Conservation (phyloP, 257 asterid genomes). For the Penstemon newberryi region DNA sequence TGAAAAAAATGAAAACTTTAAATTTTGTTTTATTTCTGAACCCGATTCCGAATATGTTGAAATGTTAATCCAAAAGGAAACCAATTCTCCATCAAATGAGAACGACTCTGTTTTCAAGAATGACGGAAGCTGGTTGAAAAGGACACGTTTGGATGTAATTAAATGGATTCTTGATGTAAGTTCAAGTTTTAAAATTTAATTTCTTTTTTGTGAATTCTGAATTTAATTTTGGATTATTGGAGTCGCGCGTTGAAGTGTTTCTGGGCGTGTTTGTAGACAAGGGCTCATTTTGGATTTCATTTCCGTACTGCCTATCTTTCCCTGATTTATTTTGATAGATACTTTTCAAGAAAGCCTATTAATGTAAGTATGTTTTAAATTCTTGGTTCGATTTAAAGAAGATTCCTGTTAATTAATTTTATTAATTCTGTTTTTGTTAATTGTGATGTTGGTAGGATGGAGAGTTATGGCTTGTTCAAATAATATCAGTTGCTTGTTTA, state of each 20-base stretch:
- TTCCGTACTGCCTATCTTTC: slow-evolving; percentile 51
- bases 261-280: slow-evolving; percentile 33
- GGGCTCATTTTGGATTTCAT: slow-evolving; percentile 48
- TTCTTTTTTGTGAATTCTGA: neutral
- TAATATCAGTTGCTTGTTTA: slow-evolving; percentile 55
- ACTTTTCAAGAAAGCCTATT: slow-evolving; percentile 41
- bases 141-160: slow-evolving; percentile 42
- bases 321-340: slow-evolving; percentile 49
- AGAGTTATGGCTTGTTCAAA: slow-evolving; percentile 46
- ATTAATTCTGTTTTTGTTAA: neutral
- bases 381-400: neutral
- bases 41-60: slow-evolving; percentile 42
- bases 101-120: slow-evolving; percentile 7
- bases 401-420: neutral
- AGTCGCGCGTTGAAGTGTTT: neutral
- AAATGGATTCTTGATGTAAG: slow-evolving; percentile 54
- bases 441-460: slow-evolving; percentile 37
- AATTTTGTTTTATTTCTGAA: neutral
- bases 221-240: neutral
- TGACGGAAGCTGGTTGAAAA: slow-evolving; percentile 37
- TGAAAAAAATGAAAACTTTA: slow-evolving; percentile 26
- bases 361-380: slow-evolving; percentile 38
- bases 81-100: slow-evolving; percentile 19
- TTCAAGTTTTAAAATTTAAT: neutral
- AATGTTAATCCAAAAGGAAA: slow-evolving; percentile 37